A percentile compares a stretch with the other conserved stretches of the same genome.
Evolutionary conservation across 2,329 filamentous ascomycete species (phyloP).

Genomic region (Coniella vitis): DNA sequence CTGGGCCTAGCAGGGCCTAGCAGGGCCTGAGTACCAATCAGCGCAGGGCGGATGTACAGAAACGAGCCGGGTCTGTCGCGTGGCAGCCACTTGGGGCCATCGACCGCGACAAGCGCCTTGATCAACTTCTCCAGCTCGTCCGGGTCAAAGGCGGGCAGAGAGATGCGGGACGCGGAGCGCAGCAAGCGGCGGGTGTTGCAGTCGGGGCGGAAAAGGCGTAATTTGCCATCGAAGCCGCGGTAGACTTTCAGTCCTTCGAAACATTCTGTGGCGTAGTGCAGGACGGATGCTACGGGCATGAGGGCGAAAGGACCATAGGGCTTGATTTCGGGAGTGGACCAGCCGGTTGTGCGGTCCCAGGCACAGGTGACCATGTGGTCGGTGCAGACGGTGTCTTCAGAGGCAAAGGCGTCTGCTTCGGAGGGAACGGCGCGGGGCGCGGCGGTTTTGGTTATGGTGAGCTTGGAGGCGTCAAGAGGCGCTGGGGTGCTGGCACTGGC

Average conservation of each 20-base stretch:
- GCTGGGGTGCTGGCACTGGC: conserved; percentile 49
- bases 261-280: conserved; percentile 88
- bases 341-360: conserved; percentile 62
- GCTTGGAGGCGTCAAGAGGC: conserved; percentile 56
- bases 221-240: conserved; percentile 66
- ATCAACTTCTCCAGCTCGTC: conserved; percentile 69
- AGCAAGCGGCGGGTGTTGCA: conserved; percentile 62
- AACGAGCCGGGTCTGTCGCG: conserved; percentile 59
- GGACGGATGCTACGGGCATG: conserved; percentile 71
- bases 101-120: conserved; percentile 61
- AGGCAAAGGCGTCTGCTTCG: conserved; percentile 39
- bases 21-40: conserved; percentile 76
- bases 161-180: conserved; percentile 57
- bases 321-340: conserved; percentile 65
- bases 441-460: conserved; percentile 47
- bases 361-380: conserved; percentile 77
- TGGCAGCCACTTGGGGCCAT: conserved; percentile 75
- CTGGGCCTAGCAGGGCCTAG: conserved; percentile 75
- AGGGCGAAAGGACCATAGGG: conserved; percentile 73
- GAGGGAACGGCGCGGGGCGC: conserved; percentile 47
- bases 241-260: conserved; percentile 83
- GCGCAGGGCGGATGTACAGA: conserved; percentile 78
- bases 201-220: conserved; percentile 72
- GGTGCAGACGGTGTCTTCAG: conserved; percentile 54
- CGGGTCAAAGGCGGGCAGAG: conserved; percentile 67